Base-by-base conservation (phyloP, 805 yeast species). In the Lipomyces orientalis region DNA sequence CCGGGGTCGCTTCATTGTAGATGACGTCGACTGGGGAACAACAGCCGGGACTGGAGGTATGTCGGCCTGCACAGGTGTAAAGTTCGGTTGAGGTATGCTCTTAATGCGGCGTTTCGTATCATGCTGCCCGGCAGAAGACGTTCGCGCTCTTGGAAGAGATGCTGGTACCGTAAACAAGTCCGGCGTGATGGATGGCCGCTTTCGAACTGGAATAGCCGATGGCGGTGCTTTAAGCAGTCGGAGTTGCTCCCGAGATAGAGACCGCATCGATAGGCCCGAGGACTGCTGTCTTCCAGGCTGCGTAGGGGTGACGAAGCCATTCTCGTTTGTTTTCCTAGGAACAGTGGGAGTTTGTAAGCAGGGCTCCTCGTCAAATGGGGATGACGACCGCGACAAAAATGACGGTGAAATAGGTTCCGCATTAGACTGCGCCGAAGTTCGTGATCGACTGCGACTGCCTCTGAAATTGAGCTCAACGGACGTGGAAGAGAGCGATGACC, bases 361-460 rank as follows among this genome's bases (percentile, higher is more conserved):
- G 4, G 63, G 64, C 25, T 61, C 59, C 22, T 64, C 70, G 9
- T 67, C 70, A 56, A 66, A 66, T 19, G 67, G 70, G 12, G 70
- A 66, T 6, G 67, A 60, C 19, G 67, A 58, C 10, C n/a, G 29
- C 16, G 60, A 54, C 39, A 56, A 4, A 29, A 9, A n/a, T 16
- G 37, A 43, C 29, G 52, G 63, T 37, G 62, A 60, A 14, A 2
- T 12, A 10, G 58, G 55, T 16, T 61, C 64, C 9, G 55, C 51
- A 31, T 29, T 56, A 2, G 69, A 66, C 22, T 59, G 25, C 19
- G 60, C 62, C 34, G 71, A 60, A 25, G 60, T 59, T n/a, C 66
- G 29, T 16, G 69, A 59, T 14, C 66, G 66, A 46, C 64, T 60
- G 22, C 69, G 62, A 43, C 69, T 65, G 10, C 62, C 61, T 4